These are phyloP conservation scores for Chionographis japonica DNA, from an alignment of 106 monocot genomes.

Conservation along the genomic window DNA sequence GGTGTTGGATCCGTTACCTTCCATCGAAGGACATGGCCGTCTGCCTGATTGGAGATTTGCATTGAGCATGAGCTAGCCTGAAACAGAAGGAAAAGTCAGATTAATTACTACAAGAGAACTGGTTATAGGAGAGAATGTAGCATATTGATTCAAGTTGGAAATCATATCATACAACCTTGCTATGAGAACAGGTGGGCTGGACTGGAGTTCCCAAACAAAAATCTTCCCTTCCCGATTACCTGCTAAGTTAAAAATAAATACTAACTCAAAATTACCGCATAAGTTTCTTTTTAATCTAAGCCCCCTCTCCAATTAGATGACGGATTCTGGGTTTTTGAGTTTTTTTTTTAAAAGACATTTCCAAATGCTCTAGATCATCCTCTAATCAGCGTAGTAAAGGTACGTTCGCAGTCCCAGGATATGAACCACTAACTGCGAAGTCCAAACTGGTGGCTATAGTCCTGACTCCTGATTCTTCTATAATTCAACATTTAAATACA, in stretches of 20 bases:
- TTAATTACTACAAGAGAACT: neutral
- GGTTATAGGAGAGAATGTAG: neutral
- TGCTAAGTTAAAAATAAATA: conserved; percentile 12
- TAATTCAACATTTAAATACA: too few relatives aligned
- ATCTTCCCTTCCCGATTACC: conserved; percentile 96
- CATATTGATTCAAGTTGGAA: neutral
- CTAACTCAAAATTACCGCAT: too few relatives aligned
- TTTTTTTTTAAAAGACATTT: too few relatives aligned
- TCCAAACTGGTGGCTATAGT: too few relatives aligned
- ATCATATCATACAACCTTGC: conserved; percentile 38
- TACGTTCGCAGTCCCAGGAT: too few relatives aligned
- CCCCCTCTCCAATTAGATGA: too few relatives aligned
- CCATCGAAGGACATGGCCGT: conserved; percentile 96
- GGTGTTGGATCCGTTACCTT: conserved; percentile 39
- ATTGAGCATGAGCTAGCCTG: conserved; percentile 81
- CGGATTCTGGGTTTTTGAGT: too few relatives aligned
- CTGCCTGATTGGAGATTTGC: conserved; percentile 87
- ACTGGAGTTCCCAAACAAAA: conserved; percentile 77
- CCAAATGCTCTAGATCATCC: too few relatives aligned
- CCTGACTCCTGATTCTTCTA: too few relatives aligned
- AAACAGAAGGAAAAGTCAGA: neutral
- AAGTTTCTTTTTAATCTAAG: too few relatives aligned
- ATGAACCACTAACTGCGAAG: too few relatives aligned
- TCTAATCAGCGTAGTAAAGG: too few relatives aligned
- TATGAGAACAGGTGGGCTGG: conserved; percentile 81